A percentile compares a stretch with the other conserved stretches of the same genome.
phyloP scores from a whole-genome alignment of 768 basidiomycete genomes.

The Phylloporus sp. region DNA sequence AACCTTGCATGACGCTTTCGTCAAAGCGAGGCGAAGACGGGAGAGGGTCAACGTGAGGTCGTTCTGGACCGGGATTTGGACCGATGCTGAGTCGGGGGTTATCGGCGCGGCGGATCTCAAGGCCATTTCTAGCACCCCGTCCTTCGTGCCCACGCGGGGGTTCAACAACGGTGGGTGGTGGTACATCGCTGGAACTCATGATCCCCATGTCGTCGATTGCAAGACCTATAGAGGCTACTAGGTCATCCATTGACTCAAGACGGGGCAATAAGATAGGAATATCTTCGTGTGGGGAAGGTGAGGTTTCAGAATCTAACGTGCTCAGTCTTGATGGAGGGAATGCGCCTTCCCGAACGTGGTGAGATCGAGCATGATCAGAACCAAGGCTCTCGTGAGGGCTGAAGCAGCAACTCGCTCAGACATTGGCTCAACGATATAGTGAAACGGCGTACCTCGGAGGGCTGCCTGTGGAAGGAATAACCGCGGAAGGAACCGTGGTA shows the following conservation, averaged over 20 bases:
- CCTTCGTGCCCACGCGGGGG: constrained; percentile 36
- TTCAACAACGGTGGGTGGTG: constrained; percentile 40
- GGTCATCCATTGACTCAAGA: constrained; percentile 35
- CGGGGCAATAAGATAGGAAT: constrained; percentile 20
- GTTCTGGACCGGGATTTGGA: constrained; percentile 14
- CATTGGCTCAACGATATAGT: background rate
- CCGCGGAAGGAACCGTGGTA: background rate
- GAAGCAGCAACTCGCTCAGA: background rate
- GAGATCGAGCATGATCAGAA: constrained; percentile 13
- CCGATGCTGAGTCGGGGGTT: constrained; percentile 7
- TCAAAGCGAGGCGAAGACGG: constrained; percentile 21
- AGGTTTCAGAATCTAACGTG: constrained; percentile 21
- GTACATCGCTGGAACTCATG: constrained; percentile 28
- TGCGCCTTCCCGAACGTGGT: constrained; percentile 59
- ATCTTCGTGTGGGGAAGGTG: constrained; percentile 15
- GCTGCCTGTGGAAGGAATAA: constrained; percentile 6
- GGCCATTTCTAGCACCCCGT: constrained; percentile 18
- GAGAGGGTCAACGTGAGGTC: background rate
- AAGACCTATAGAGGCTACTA: constrained; percentile 35
- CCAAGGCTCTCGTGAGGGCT: constrained; percentile 26
- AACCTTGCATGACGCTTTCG: constrained; percentile 13
- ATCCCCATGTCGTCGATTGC: constrained; percentile 40
- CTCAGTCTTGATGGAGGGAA: constrained; percentile 47
- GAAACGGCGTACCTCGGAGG: constrained; percentile 18
- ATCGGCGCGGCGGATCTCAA: constrained; percentile 32